phyloP scores from a whole-genome alignment of 345 rosid genomes.

The Rhodamnia rubescens region DNA sequence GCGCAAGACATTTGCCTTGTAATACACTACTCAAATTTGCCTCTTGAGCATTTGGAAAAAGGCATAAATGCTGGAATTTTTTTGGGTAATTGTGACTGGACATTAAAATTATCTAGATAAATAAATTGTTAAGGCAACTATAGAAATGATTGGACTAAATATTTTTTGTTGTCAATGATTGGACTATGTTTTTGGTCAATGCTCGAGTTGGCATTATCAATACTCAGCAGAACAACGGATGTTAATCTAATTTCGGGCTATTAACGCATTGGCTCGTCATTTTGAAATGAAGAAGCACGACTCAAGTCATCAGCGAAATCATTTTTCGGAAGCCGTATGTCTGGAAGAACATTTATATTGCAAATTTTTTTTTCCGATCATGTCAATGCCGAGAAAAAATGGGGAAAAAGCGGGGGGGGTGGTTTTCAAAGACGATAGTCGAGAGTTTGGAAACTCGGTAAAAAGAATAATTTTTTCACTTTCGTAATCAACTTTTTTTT shows the following conservation, averaged over 20 bases:
- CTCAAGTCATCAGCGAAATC: rapidly evolving
- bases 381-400: background rate
- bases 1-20: background rate
- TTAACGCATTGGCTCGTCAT: background rate
- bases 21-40: background rate
- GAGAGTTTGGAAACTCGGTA: background rate
- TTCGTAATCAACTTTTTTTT: background rate
- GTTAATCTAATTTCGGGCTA: background rate
- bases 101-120: background rate
- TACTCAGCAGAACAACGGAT: background rate
- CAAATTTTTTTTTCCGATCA: background rate
- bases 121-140: background rate
- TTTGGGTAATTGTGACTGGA: background rate
- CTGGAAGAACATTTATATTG: background rate
- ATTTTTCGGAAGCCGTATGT: background rate
- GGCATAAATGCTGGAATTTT: background rate
- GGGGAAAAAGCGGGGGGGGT: too few relatives aligned
- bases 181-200: background rate
- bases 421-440: background rate
- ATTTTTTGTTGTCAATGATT: background rate
- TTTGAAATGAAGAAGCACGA: background rate
- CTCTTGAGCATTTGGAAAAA: background rate
- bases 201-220: background rate
- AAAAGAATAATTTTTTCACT: background rate
- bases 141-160: background rate